phyloP scores from a whole-genome alignment of 2,329 filamentous ascomycete genomes.

The Periconia sp. region DNA sequence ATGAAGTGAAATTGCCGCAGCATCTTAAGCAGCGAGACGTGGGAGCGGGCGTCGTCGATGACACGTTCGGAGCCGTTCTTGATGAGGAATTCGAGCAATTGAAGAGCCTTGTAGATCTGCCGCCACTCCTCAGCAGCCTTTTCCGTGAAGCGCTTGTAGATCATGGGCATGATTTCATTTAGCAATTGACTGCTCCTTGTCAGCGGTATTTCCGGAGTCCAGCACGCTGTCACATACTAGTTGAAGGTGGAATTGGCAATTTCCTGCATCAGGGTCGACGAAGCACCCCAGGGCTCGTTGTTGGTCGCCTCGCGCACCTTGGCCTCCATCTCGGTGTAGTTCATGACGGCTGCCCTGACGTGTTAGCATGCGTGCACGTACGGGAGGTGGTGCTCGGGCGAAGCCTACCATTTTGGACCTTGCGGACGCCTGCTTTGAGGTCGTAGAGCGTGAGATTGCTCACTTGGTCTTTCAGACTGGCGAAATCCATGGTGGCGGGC shows the following conservation, averaged over 20 bases:
- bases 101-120: slow-evolving; percentile 96
- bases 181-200: slow-evolving; percentile 77
- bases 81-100: slow-evolving; percentile 94
- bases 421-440: slow-evolving; percentile 90
- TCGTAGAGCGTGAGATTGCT: slow-evolving; percentile 94
- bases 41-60: slow-evolving; percentile 93
- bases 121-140: slow-evolving; percentile 98
- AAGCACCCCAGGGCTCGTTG: slow-evolving; percentile 90
- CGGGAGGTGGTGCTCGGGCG: slow-evolving; percentile 1
- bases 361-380: slow-evolving; percentile 35
- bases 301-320: slow-evolving; percentile 97
- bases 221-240: slow-evolving; percentile 70
- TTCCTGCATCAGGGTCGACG: slow-evolving; percentile 90
- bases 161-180: slow-evolving; percentile 99
- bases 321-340: slow-evolving; percentile 76
- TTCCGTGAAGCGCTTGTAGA: slow-evolving; percentile 98
- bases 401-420: slow-evolving; percentile 89
- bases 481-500: slow-evolving; percentile 75
- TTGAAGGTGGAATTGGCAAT: slow-evolving; percentile 98
- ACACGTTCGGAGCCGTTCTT: slow-evolving; percentile 98
- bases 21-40: slow-evolving; percentile 97
- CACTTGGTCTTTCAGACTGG: slow-evolving; percentile 83
- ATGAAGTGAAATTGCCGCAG: slow-evolving; percentile 98
- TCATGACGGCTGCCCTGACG: slow-evolving; percentile 79
- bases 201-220: slow-evolving; percentile 15